phyloP scores from a whole-genome alignment of 768 basidiomycete species.

The Gyrodon lividus region DNA sequence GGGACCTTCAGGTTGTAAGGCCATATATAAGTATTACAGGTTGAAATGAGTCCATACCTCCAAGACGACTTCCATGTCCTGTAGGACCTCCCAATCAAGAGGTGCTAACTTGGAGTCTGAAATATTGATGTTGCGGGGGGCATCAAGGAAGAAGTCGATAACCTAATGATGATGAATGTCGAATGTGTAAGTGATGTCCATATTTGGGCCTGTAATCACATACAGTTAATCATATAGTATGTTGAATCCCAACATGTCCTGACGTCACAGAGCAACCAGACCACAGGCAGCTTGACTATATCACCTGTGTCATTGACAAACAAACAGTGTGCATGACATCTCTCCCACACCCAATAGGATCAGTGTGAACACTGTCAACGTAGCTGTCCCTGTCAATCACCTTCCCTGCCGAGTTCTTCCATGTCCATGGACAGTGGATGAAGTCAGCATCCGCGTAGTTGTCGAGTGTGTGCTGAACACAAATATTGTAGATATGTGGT shows the following conservation, averaged over 20 bases:
- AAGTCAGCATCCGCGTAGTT: constrained; percentile 1
- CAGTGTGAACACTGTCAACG: not conserved
- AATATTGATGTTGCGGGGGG: not conserved
- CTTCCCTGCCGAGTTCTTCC: not conserved
- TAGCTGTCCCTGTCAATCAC: not conserved
- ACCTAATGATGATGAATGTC: not conserved
- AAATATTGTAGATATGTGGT: constrained; percentile 25
- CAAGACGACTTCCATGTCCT: constrained; percentile 11
- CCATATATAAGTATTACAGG: not conserved
- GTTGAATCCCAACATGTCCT: constrained; percentile 39
- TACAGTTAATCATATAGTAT: constrained; percentile 34
- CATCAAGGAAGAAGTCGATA: not conserved
- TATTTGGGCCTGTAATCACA: not conserved
- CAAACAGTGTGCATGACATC: not conserved
- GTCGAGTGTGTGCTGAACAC: constrained; percentile 10
- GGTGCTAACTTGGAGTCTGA: not conserved
- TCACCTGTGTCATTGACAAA: not conserved
- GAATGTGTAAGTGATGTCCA: not conserved
- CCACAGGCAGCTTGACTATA: not conserved
- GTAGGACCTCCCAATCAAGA: constrained; percentile 3
- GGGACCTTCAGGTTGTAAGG: not conserved
- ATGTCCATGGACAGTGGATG: not conserved
- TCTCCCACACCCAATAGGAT: not conserved
- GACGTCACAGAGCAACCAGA: constrained; percentile 29
- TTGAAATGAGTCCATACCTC: not conserved